Evolutionary conservation across 331 rosid species (phyloP).

Genomic region (Acacia pycnantha): DNA sequence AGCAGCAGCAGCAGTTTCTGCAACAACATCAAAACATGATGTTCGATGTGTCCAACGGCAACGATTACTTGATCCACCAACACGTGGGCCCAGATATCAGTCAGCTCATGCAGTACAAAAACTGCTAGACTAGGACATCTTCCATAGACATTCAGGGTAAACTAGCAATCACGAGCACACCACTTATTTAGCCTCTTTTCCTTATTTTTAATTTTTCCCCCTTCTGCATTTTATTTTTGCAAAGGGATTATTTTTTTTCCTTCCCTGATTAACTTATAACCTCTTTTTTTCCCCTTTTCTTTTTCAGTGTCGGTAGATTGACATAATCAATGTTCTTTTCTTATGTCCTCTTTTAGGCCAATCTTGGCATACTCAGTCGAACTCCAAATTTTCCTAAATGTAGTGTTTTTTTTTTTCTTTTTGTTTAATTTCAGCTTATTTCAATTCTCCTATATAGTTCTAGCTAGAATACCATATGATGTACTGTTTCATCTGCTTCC

Average conservation of each 20-base stretch:
- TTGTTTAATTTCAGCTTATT: background rate
- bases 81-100: conserved; percentile 63
- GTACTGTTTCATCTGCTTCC: background rate
- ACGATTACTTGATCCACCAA: conserved; percentile 80
- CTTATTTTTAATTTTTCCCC: background rate
- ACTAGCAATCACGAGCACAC: conserved; percentile 4
- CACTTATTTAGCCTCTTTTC: background rate
- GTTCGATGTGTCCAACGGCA: conserved; percentile 71
- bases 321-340: conserved; percentile 9
- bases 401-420: background rate
- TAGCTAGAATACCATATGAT: background rate
- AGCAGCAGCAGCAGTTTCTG: conserved; percentile 42
- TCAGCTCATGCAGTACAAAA: conserved; percentile 51
- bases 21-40: conserved; percentile 48
- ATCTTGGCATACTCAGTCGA: conserved; percentile 32
- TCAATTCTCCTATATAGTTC: background rate
- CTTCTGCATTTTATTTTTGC: conserved; percentile 6
- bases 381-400: conserved; percentile 26
- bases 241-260: conserved; percentile 3
- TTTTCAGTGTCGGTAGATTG: conserved; percentile 26
- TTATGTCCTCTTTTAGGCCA: conserved; percentile 20
- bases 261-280: conserved; percentile 24
- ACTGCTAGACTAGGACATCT: conserved; percentile 31
- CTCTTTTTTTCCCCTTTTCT: background rate
- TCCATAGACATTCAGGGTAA: conserved; percentile 10